Base-by-base conservation (phyloP, 2,329 filamentous ascomycete genomes). In the Paracoccidioides brasiliensis region DNA sequence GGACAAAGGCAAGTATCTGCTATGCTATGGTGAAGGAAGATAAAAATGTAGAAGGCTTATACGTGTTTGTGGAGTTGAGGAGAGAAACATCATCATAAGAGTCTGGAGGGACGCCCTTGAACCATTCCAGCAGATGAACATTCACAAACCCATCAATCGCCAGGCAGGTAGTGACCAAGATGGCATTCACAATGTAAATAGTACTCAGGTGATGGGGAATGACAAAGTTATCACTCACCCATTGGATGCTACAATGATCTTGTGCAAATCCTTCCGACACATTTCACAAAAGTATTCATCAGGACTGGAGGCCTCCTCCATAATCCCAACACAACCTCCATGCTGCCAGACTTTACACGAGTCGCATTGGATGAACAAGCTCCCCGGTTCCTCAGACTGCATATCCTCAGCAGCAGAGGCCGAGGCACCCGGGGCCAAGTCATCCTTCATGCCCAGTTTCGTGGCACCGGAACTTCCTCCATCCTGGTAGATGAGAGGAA, bases 301-400 rank as follows among this genome's bases (percentile, higher is more conserved):
- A 8, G 93, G 93, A 61, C 88, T 91, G 69, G 86, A 85, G 63
- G 88, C 85, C 71, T 95, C 91, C 63, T 93, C 93, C 75, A 95
- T 90, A 66, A 98, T 95, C 58, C 93, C 91, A 57, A 98, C 91
- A 67, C 93, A 98, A 58, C 90, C 91, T 65, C 93, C 93, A 69
- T 98, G 93, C 70, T 98, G 93, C 93, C 91, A 98, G 60, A 97
- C 93, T 69, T 95, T 94, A 77, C 93, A 98, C 61, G 88, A 79
- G 73, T 97, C 93, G 79, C 93, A 98, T 76, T 97, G 91, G 62
- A 98, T 90, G 72, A 96, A 98, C 72, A 97, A 86, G 53, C 90
- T 91, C 46, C 91, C 93, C 62, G 91, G 80, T 61, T 97, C 91
- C 65, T 95, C 90, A 37, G 84, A 82, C 60, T 88, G 77, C 60